Conservation (phyloP, 2,329 filamentous ascomycete species). For the Ophiostoma ips region DNA sequence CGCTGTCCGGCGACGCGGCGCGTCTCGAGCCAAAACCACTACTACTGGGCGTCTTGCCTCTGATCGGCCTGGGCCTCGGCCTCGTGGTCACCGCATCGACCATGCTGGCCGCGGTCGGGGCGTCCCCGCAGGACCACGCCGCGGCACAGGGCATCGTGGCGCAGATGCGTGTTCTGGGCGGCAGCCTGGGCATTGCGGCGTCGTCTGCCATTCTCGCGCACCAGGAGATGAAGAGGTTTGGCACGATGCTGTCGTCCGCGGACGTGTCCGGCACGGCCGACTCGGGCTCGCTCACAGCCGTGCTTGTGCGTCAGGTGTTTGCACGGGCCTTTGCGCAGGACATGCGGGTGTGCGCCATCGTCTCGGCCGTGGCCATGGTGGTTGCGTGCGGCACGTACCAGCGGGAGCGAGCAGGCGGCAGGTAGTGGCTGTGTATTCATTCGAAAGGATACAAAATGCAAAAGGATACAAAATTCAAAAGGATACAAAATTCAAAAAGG, state of each 20-base stretch:
- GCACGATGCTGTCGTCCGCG: conserved; percentile 16
- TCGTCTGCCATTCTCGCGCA: conserved; percentile 32
- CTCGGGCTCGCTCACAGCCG: conserved; percentile 15
- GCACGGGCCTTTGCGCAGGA: conserved; percentile 23
- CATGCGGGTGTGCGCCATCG: conserved; percentile 24
- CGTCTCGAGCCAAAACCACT: conserved; percentile 30
- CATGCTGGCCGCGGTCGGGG: conserved; percentile 29
- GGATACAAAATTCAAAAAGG: too few species aligned
- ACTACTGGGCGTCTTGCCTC: conserved; percentile 34
- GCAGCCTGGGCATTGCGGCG: conserved; percentile 39
- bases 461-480: too few species aligned
- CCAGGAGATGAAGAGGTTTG: conserved; percentile 19
- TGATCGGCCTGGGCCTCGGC: conserved; percentile 40
- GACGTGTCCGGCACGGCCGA: conserved; percentile 18
- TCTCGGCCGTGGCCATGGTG: conserved; percentile 28
- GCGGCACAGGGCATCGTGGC: conserved; percentile 37
- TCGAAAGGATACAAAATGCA: too few species aligned
- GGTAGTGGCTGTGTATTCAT: too few species aligned
- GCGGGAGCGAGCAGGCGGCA: conserved; percentile 14
- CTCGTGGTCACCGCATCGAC: conserved; percentile 33
- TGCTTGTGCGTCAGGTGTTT: conserved; percentile 25
- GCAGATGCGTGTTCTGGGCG: conserved; percentile 37
- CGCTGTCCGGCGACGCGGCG: conserved; percentile 18
- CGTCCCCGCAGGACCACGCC: conserved; percentile 29
- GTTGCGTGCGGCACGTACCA: conserved; percentile 27